Base-by-base conservation (phyloP, 2,329 filamentous ascomycete genomes). In the Hypocrella siamensis region DNA sequence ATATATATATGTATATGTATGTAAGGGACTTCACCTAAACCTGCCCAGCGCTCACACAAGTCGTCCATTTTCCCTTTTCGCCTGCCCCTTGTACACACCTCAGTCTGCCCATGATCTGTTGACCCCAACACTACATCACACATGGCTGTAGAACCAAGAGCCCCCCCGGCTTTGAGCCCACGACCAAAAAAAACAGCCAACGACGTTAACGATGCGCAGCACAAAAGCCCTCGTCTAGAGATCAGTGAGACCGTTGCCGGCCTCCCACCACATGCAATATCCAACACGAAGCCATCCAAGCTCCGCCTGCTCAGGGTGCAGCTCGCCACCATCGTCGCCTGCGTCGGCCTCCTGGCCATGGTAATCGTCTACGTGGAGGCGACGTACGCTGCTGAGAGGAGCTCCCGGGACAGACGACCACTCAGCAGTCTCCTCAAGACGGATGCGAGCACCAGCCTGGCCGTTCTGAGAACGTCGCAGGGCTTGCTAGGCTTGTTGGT, bases 381-480 rank as follows among this genome's bases (percentile, higher is more conserved):
- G 8, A 24, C 31, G 9, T 28, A 29, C 14, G 5, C 18, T 4
- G 31, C 31, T 4, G 31, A 33, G 22, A 18, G 17, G 18, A 26
- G 26, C 12, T 33, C 31, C 14, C 17, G 26, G 6, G 11, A 11
- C 14, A 26, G 31, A 14, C 25, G 28, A n/a, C 12, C n/a, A 14
- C 26, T 33, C 6, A 15, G 12, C 19, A 12, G 17, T 9, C 18
- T 33, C 16, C 4, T 35, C n/a, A 32, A 22, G 24, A 29, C 26
- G 9, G 26, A 35, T 12, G 30, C 25, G 11, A 35, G 30, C 30
- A 35, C 30, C 3, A 32, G 26, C 19, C 27, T 35, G 7, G 30
- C 30, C 22, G 19, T 26, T n/a, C 14, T 35, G 3, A 17, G 30
- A 5, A 21, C 30, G 15, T 22, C 18, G n/a, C 30, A 32, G 26